Conservation (phyloP, 805 yeast species). For the Teunomyces cretensis region DNA sequence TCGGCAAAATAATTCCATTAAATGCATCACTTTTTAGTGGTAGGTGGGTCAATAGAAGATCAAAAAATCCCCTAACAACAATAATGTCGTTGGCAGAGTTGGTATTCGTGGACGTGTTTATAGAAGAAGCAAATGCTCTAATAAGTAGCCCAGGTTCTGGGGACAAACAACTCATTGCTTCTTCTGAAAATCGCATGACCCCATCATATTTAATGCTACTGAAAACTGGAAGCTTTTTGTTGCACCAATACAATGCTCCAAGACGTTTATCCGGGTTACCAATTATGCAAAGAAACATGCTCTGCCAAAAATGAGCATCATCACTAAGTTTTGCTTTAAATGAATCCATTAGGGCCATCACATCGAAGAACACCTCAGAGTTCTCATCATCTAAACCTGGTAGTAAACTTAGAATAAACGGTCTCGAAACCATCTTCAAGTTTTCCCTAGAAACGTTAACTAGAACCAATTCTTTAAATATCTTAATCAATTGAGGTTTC, state of each 20-base stretch:
- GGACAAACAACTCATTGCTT: slow-evolving; percentile 58
- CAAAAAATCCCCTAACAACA: slow-evolving; percentile 85
- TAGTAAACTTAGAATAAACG: slow-evolving; percentile 69
- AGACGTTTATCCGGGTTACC: slow-evolving; percentile 75
- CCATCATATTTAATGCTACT: slow-evolving; percentile 29
- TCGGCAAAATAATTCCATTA: slow-evolving; percentile 42
- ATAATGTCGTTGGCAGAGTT: slow-evolving; percentile 54
- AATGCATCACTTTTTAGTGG: slow-evolving; percentile 63
- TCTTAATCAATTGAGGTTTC: slow-evolving; percentile 69
- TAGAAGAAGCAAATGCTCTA: slow-evolving; percentile 70
- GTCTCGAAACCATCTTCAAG: slow-evolving; percentile 58
- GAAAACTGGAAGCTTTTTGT: slow-evolving; percentile 63
- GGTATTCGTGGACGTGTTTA: slow-evolving; percentile 40
- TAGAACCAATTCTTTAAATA: slow-evolving; percentile 58
- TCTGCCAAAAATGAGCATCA: slow-evolving; percentile 84
- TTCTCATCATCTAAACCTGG: slow-evolving; percentile 94
- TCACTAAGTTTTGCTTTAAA: slow-evolving; percentile 58
- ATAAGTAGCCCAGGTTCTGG: slow-evolving; percentile 81
- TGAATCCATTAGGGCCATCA: slow-evolving; percentile 57
- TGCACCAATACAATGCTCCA: slow-evolving; percentile 82
- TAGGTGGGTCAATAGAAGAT: slow-evolving; percentile 65
- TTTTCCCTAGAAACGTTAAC: slow-evolving; percentile 41
- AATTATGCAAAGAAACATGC: slow-evolving; percentile 70
- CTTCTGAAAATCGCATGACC: slow-evolving; percentile 32
- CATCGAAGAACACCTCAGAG: slow-evolving; percentile 71